Conservation (phyloP, 1,284 basidiomycete genomes). For the Amylostereum areolatum region DNA sequence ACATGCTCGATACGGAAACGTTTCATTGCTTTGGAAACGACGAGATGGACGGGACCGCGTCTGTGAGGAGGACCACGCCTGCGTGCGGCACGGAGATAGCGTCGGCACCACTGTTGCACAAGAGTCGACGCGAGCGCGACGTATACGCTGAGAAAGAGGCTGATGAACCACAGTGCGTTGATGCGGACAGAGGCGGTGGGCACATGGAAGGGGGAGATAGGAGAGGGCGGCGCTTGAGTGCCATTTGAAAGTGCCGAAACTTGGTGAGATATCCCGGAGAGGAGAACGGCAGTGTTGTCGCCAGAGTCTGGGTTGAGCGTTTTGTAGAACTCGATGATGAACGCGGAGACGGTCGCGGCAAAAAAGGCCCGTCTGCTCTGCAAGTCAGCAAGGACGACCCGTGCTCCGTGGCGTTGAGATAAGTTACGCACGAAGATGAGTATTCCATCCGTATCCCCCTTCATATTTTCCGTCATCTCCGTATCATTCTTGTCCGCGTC, state of each 20-base stretch:
- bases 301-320: conserved; percentile 7
- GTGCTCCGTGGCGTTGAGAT: no score
- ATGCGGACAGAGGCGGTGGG: conserved; percentile 4
- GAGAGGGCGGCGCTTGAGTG: neutral
- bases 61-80: conserved; percentile 2
- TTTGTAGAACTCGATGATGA: conserved; percentile 14
- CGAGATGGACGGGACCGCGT: neutral
- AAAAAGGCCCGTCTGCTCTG: conserved; percentile 14
- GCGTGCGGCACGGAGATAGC: neutral
- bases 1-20: neutral
- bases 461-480: conserved; percentile 27
- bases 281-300: conserved; percentile 5
- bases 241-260: conserved; percentile 1
- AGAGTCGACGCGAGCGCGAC: conserved; percentile 1
- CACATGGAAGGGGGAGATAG: conserved; percentile 1
- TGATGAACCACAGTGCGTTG: neutral
- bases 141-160: neutral
- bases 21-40: conserved; percentile 1
- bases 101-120: conserved; percentile 1
- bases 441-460: conserved; percentile 37
- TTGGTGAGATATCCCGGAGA: conserved; percentile 2
- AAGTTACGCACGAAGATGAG: conserved; percentile 32
- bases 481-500: conserved; percentile 11
- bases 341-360: conserved; percentile 16
- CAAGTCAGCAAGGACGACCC: no score